Conservation (phyloP, 768 basidiomycete species). For the Kwoniella sp. region DNA sequence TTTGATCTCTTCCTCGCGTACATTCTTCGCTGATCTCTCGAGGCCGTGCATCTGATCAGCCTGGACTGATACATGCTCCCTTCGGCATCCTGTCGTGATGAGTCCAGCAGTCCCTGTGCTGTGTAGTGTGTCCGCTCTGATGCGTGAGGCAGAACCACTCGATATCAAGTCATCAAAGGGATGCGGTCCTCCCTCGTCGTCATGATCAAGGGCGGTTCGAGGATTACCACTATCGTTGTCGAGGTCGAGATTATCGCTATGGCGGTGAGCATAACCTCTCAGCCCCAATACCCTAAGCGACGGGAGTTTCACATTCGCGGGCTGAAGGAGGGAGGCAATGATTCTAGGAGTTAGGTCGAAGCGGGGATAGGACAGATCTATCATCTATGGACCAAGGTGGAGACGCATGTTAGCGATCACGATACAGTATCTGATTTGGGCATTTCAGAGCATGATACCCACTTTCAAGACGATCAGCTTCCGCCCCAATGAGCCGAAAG, state of each 20-base stretch:
- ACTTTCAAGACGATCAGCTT: conserved; percentile 37
- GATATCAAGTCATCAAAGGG: neutral
- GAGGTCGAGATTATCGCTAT: neutral
- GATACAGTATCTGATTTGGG: neutral
- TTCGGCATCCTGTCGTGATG: neutral
- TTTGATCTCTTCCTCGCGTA: neutral
- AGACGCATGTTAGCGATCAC: neutral
- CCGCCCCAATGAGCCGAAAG: conserved; percentile 26
- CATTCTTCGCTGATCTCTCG: neutral
- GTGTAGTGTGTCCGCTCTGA: neutral
- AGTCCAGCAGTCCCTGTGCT: neutral
- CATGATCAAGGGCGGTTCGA: no score
- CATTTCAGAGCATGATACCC: neutral
- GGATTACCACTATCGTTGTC: neutral
- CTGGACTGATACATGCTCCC: neutral
- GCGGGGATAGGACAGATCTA: conserved; percentile 26
- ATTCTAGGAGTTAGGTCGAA: conserved; percentile 8
- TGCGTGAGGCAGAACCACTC: neutral
- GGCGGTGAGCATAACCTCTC: conserved; percentile 6
- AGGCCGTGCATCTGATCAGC: neutral
- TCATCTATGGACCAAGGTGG: conserved; percentile 12
- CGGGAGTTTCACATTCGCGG: conserved; percentile 13
- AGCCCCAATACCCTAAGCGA: conserved; percentile 21
- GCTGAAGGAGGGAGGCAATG: conserved; percentile 13
- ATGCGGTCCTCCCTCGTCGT: no score